phyloP scores from a whole-genome alignment of 73 alveolate species.

The Uronychia setigera region DNA sequence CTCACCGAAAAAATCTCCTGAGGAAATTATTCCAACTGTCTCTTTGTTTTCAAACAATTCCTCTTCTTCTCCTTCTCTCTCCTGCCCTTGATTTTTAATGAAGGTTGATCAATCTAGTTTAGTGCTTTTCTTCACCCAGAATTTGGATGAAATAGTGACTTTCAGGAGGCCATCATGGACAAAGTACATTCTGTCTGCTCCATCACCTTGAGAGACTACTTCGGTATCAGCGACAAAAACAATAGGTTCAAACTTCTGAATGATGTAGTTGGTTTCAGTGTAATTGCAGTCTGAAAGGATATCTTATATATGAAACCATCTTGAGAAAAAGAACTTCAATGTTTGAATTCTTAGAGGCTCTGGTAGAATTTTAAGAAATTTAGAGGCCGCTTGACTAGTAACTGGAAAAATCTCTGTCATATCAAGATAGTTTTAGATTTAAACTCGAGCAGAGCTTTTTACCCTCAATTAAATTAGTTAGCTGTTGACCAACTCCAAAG shows the following conservation, averaged over 20 bases:
- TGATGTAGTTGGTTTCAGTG: neutral
- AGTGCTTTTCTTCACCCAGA: neutral
- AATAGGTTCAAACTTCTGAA: neutral
- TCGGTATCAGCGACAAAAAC: neutral
- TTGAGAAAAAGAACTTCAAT: neutral
- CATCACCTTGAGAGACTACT: neutral
- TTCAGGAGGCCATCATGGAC: slow-evolving; percentile 4
- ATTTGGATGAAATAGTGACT: neutral
- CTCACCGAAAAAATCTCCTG: neutral
- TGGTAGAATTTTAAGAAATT: neutral
- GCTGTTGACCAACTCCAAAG: neutral
- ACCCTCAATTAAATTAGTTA: neutral
- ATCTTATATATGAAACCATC: neutral
- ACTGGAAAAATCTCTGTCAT: neutral
- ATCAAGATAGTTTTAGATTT: neutral
- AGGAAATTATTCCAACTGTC: neutral
- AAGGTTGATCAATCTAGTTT: neutral
- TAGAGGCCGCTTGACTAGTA: neutral
- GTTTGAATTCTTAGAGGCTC: neutral
- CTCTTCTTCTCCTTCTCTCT: no score
- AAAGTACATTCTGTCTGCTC: neutral
- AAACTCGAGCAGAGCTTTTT: neutral
- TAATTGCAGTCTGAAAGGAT: neutral
- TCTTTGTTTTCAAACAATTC: neutral
- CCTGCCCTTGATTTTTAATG: neutral